Evolutionary conservation across 2,329 filamentous ascomycete genomes (phyloP).

Genomic region (Pseudogymnoascus sp.): DNA sequence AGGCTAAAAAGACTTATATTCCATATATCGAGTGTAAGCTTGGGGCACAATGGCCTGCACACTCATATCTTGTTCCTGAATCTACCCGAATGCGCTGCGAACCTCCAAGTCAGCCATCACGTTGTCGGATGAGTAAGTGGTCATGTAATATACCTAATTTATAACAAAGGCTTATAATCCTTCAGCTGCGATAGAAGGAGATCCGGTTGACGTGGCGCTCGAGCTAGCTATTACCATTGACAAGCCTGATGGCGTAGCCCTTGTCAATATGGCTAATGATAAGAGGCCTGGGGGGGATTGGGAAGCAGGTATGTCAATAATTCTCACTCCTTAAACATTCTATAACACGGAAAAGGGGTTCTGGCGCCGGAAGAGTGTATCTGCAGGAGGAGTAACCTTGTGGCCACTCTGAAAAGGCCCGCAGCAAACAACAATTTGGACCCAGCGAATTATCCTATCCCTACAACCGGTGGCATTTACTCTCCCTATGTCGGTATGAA

Average conservation of each 20-base stretch:
- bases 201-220: constrained; percentile 54
- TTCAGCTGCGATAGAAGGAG: constrained; percentile 43
- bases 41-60: constrained; percentile 46
- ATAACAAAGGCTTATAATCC: neutral
- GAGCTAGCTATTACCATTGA: constrained; percentile 43
- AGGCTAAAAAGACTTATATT: constrained; percentile 65
- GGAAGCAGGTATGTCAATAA: constrained; percentile 48
- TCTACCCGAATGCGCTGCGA: constrained; percentile 12
- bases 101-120: constrained; percentile 12
- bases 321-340: neutral
- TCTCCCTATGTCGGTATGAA: constrained; percentile 57
- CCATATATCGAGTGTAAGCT: constrained; percentile 54
- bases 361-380: constrained; percentile 65
- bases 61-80: constrained; percentile 43
- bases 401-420: constrained; percentile 58
- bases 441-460: constrained; percentile 61
- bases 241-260: constrained; percentile 43
- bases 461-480: constrained; percentile 60
- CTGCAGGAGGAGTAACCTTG: constrained; percentile 66
- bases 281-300: constrained; percentile 72
- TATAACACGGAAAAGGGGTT: constrained; percentile 34
- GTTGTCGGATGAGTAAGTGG: constrained; percentile 13
- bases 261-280: constrained; percentile 70
- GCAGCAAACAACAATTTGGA: constrained; percentile 40
- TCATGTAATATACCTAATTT: neutral